Percentiles rank a stretch among this genome's conserved stretches.
These are phyloP conservation scores for Sextonia rubra DNA, from an alignment of 164 flowering plant genomes.

Conservation along the genomic window DNA sequence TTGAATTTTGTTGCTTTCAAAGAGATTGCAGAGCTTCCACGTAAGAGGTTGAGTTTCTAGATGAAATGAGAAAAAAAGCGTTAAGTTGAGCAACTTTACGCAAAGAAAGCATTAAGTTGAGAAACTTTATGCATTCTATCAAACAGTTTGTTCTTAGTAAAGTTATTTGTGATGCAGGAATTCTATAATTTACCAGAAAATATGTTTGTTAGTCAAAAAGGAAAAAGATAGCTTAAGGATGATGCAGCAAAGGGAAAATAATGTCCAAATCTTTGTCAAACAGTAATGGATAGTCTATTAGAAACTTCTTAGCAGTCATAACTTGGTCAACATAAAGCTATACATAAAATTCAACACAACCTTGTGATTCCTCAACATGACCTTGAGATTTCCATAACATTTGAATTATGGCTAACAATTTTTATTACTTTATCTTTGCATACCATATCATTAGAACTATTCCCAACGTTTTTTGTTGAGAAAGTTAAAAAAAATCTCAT, in stretches of 20 bases:
- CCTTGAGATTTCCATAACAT: background rate
- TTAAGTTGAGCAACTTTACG: background rate
- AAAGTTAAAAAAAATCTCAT: too few species aligned
- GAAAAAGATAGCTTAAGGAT: background rate
- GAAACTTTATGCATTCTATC: background rate
- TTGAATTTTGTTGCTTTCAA: conserved; percentile 34
- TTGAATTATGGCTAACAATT: background rate
- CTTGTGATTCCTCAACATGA: background rate
- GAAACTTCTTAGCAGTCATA: background rate
- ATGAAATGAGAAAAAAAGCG: background rate
- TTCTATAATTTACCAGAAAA: background rate
- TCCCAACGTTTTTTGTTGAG: too few species aligned
- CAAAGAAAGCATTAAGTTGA: background rate
- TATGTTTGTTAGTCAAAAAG: too few species aligned
- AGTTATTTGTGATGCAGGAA: background rate
- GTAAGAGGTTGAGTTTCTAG: conserved; percentile 46
- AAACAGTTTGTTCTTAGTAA: background rate
- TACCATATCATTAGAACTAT: too few species aligned
- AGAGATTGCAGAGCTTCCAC: conserved; percentile 69
- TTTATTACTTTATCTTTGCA: background rate
- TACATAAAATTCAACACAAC: background rate
- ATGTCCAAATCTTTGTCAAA: background rate
- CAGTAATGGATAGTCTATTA: background rate
- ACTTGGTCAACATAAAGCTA: background rate
- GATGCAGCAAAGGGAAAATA: background rate